phyloP scores from a whole-genome alignment of 768 basidiomycete genomes.

The Hortiboletus campestris region DNA sequence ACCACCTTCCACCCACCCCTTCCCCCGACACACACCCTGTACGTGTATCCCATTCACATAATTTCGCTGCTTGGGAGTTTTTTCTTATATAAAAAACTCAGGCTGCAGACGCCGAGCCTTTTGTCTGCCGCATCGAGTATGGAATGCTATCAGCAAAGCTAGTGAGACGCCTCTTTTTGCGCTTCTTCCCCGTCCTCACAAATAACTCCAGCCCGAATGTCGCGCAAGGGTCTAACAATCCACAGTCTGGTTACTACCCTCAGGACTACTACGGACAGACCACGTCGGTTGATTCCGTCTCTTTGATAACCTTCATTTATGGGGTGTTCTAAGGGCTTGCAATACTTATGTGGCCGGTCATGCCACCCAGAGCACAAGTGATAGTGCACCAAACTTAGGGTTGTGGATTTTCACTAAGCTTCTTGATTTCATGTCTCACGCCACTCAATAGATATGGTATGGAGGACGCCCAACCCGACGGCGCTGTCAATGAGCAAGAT shows the following conservation, averaged over 20 bases:
- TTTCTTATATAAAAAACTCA: not conserved
- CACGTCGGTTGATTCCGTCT: constrained; percentile 11
- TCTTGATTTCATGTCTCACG: constrained; percentile 11
- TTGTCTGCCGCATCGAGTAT: not conserved
- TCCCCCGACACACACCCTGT: constrained; percentile 7
- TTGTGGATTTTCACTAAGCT: constrained; percentile 11
- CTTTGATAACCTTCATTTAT: not conserved
- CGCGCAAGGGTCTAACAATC: not conserved
- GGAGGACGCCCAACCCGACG: not conserved
- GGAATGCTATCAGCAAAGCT: constrained; percentile 7
- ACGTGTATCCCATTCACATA: constrained; percentile 2
- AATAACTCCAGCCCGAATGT: constrained; percentile 8
- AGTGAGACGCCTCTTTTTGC: constrained; percentile 10
- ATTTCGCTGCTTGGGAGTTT: not conserved
- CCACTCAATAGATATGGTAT: constrained; percentile 12
- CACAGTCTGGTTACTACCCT: constrained; percentile 1
- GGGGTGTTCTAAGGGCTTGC: not conserved
- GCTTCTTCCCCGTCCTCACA: not conserved
- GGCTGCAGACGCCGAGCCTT: constrained; percentile 4
- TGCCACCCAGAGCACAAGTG: not conserved
- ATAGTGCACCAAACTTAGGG: constrained; percentile 8
- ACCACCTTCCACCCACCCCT: not conserved
- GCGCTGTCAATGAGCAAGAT: constrained; percentile 1
- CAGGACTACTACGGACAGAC: constrained; percentile 7
- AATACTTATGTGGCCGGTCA: constrained; percentile 6